Evolutionary conservation across 164 flowering plant genomes (phyloP).

Genomic region (Amborella trichopoda): DNA sequence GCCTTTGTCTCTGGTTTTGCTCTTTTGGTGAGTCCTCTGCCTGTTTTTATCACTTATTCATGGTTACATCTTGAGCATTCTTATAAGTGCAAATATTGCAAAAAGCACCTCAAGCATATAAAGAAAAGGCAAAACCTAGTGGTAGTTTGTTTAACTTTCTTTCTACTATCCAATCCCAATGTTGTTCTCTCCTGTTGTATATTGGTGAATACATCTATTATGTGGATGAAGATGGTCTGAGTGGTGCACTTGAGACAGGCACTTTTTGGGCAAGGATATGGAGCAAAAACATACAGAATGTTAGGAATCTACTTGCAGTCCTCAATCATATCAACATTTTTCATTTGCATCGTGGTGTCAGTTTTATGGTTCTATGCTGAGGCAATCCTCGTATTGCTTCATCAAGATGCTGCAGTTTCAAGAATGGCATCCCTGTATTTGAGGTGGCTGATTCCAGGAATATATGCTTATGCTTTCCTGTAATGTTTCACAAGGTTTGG

Average conservation of each 20-base stretch:
- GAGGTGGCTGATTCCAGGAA: conserved; percentile 48
- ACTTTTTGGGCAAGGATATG: conserved; percentile 81
- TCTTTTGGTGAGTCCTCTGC: no score
- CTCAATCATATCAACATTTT: conserved; percentile 45
- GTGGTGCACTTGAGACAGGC: conserved; percentile 94
- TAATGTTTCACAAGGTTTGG: conserved; percentile 67
- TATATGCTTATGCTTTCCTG: conserved; percentile 59
- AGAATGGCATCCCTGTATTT: conserved; percentile 41
- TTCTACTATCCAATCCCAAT: no score
- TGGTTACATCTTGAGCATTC: no score
- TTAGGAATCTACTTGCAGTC: conserved; percentile 76
- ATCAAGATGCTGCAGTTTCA: conserved; percentile 50
- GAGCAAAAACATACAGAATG: conserved; percentile 50
- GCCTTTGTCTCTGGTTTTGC: no score
- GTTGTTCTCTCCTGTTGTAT: no score
- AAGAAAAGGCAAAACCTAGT: no score
- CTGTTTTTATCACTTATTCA: no score
- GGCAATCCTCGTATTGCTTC: conserved; percentile 40
- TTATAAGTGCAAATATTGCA: no score
- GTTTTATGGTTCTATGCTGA: conserved; percentile 64
- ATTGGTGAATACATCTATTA: no score
- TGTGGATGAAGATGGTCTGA: conserved; percentile 67
- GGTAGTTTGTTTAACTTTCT: no score
- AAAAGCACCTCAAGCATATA: no score
- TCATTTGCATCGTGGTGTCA: conserved; percentile 38